Base-by-base conservation (phyloP, 768 basidiomycete genomes). In the Dacryopinax spathularia region DNA sequence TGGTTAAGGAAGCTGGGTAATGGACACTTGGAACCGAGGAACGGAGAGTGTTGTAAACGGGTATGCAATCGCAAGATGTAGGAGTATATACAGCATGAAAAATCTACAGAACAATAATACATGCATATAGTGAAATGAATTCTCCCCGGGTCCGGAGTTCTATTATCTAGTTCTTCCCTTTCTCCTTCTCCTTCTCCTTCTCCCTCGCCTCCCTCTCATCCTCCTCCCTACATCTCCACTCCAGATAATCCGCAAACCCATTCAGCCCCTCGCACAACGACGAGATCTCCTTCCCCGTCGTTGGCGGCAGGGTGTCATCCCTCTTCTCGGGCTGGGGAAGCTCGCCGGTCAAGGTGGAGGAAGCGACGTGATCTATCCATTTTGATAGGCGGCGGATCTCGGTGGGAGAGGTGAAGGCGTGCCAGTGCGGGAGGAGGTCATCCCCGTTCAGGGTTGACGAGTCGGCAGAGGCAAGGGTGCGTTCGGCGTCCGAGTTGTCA, bases 381-480 rank as follows among this genome's bases (percentile, higher is more conserved):
- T 83, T 79, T 1, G 83, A 82, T 22, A 89, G 72, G 70, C 82
- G 84, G 61, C 73, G 70, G 64, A 91, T 83, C 64, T 89, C 87
- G 35, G 74, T 74, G 0, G 84, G 81, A 9, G 86, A 78, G 75
- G 78, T 81, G 73, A 90, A 84, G 13, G 80, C 86, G 86, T 88
- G 89, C 89, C 89, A 91, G n/a, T 74, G 75, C 62, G 84, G 80
- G 1, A 75, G 75, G 2, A 75, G 72, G 1, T 79, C 79, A n/a
- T 37, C 36, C n/a, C n/a, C 36, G 12, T 10, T 10, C 36, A 37
- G 12, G 10, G 48, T 27, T 7, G 25, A 22, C 9, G 48, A 27
- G 25, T 22, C 25, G 29, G 22, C 12, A 13, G 48, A 5, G 25
- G 22, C 29, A 13, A 56, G 48, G 25, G 48, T 20, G 29, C 71